Conservation (phyloP, 495 filamentous ascomycete genomes). For the Wilcoxina mikolae region DNA sequence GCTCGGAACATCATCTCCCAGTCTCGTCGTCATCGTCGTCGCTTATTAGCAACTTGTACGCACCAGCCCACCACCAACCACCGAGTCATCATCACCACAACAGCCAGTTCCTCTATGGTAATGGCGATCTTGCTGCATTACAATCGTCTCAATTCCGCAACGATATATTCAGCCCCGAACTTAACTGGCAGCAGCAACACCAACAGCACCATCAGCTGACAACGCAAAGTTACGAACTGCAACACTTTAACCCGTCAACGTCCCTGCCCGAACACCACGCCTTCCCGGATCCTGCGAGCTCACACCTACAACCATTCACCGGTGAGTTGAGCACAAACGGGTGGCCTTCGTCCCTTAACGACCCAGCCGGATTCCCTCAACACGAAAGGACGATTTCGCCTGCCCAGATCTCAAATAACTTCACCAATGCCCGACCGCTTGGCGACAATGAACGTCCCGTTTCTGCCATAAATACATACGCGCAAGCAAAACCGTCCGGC, state of each 20-base stretch:
- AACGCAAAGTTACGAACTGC: not conserved
- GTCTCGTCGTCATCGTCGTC: not conserved
- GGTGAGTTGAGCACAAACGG: not conserved
- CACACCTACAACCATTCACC: too few species aligned
- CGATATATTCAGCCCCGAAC: not conserved
- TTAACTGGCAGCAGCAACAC: conserved; percentile 2
- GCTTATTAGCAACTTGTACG: not conserved
- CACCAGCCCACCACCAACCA: not conserved
- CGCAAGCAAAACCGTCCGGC: not conserved
- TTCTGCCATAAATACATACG: not conserved
- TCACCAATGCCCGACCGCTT: not conserved
- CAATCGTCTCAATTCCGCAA: not conserved
- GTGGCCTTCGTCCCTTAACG: not conserved
- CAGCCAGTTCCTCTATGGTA: conserved; percentile 5
- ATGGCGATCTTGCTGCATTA: conserved; percentile 2
- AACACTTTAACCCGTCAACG: not conserved
- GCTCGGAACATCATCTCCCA: conserved; percentile 1
- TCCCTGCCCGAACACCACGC: not conserved
- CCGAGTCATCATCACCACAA: conserved; percentile 3
- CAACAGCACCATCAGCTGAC: not conserved
- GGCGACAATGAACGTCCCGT: not conserved
- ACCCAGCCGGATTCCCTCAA: not conserved
- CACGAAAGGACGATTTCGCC: not conserved
- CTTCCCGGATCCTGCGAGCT: not conserved
- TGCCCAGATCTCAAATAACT: not conserved